Conservation (phyloP, 169 alveolate species). For the Plasmodium coatneyi region DNA sequence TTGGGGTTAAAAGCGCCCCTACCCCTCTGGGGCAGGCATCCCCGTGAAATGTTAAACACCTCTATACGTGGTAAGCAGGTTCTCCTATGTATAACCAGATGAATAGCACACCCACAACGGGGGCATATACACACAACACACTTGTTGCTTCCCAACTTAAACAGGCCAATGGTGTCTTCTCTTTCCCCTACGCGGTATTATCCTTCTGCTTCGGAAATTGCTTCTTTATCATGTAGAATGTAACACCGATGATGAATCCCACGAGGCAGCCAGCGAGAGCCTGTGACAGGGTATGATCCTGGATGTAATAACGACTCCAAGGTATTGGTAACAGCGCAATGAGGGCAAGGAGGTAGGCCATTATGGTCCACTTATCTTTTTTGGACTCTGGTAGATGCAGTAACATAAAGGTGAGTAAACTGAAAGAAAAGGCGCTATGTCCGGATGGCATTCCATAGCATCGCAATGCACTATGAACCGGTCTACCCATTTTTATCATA, state of each 20-base stretch:
- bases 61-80: not conserved
- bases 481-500: constrained; percentile 73
- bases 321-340: constrained; percentile 76
- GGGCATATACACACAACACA: not conserved
- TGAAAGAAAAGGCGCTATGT: constrained; percentile 75
- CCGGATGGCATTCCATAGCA: constrained; percentile 82
- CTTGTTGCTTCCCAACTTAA: not conserved
- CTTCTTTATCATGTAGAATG: not conserved
- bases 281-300: constrained; percentile 78
- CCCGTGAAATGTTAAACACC: not conserved
- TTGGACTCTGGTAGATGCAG: constrained; percentile 39
- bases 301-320: constrained; percentile 78
- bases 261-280: constrained; percentile 74
- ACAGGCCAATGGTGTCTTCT: not conserved
- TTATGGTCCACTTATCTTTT: constrained; percentile 74
- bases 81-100: not conserved
- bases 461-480: constrained; percentile 76
- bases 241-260: constrained; percentile 20
- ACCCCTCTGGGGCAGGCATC: not conserved
- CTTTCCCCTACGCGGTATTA: not conserved
- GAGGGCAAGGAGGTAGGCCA: constrained; percentile 22
- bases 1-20: not conserved
- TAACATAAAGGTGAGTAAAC: constrained; percentile 69
- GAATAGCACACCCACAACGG: not conserved
- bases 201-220: not conserved